Conservation (phyloP, 129 eudicot genomes). For the Logfia minima region DNA sequence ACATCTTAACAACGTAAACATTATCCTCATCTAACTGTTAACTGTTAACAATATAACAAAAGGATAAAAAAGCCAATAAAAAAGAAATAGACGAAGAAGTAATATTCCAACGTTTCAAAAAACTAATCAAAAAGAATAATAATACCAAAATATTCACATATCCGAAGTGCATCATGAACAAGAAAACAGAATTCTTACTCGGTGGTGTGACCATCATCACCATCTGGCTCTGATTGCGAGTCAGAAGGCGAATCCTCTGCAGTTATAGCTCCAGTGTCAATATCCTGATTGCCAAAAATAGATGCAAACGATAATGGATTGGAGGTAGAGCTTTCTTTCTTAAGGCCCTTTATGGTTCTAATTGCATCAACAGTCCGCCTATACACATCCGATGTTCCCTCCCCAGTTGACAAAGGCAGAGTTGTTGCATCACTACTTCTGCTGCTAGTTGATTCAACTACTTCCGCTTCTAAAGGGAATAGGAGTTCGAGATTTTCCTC, state of each 20-base stretch:
- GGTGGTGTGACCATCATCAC: constrained; percentile 25
- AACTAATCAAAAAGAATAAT: too few relatives aligned
- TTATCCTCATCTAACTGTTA: background rate
- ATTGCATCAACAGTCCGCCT: constrained; percentile 81
- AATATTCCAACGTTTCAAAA: too few relatives aligned
- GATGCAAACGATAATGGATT: constrained; percentile 80
- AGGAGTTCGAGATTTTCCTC: constrained; percentile 83
- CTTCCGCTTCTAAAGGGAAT: constrained; percentile 77
- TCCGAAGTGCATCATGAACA: constrained; percentile 8
- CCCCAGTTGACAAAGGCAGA: constrained; percentile 38
- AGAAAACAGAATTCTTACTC: background rate
- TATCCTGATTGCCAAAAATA: constrained; percentile 65
- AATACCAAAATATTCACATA: background rate
- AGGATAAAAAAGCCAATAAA: too few relatives aligned
- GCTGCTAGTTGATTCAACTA: constrained; percentile 46
- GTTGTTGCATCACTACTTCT: constrained; percentile 17
- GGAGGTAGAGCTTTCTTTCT: constrained; percentile 76
- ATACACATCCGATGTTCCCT: constrained; percentile 62
- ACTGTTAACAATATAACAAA: too few relatives aligned
- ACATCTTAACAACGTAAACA: background rate
- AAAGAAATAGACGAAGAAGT: too few relatives aligned
- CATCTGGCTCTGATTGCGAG: constrained; percentile 34
- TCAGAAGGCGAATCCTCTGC: constrained; percentile 58
- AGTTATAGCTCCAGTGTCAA: constrained; percentile 70
- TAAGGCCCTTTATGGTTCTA: constrained; percentile 76